Conservation (phyloP, 108 stramenopile species). For the Nitzschia sp. region DNA sequence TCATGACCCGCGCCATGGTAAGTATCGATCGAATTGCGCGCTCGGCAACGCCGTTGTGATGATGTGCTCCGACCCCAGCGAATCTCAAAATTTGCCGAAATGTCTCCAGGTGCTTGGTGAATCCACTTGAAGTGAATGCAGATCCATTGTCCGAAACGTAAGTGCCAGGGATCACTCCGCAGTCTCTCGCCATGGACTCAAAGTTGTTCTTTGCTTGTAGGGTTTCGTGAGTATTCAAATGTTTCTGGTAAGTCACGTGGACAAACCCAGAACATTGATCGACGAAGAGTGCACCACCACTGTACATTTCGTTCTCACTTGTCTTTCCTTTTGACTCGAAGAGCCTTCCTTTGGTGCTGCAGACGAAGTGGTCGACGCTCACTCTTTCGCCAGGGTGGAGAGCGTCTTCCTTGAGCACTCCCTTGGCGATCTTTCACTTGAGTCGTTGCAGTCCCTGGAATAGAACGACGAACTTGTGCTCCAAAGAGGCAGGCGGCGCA, state of each 20-base stretch:
- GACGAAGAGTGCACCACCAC: slow-evolving; percentile 41
- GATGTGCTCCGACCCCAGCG: too few relatives aligned
- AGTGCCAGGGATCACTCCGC: slow-evolving; percentile 29
- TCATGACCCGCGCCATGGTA: too few relatives aligned
- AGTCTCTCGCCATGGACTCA: slow-evolving; percentile 7
- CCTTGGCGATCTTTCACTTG: slow-evolving; percentile 8
- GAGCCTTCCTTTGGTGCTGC: slow-evolving; percentile 23
- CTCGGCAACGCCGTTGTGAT: too few relatives aligned
- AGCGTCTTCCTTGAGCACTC: slow-evolving; percentile 14
- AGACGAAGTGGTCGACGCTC: slow-evolving; percentile 44
- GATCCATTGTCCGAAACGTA: too few relatives aligned
- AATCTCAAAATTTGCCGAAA: not conserved
- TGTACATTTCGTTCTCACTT: slow-evolving; percentile 13
- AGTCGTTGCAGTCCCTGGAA: not conserved
- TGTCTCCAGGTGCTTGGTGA: slow-evolving; percentile 2
- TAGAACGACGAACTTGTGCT: not conserved
- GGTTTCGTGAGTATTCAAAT: slow-evolving; percentile 28
- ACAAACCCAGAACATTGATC: slow-evolving; percentile 30
- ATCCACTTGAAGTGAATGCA: slow-evolving; percentile 10
- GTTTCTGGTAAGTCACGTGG: slow-evolving; percentile 26
- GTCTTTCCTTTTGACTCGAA: slow-evolving; percentile 31
- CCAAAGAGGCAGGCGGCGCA: slow-evolving; percentile 39
- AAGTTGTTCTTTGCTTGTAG: slow-evolving; percentile 28
- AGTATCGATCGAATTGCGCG: too few relatives aligned
- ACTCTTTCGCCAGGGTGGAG: slow-evolving; percentile 40